Evolutionary conservation across 306 rosid genomes (phyloP), one percentile per base, ranked within the genome.

Genomic region (Vachellia pachyceras): DNA sequence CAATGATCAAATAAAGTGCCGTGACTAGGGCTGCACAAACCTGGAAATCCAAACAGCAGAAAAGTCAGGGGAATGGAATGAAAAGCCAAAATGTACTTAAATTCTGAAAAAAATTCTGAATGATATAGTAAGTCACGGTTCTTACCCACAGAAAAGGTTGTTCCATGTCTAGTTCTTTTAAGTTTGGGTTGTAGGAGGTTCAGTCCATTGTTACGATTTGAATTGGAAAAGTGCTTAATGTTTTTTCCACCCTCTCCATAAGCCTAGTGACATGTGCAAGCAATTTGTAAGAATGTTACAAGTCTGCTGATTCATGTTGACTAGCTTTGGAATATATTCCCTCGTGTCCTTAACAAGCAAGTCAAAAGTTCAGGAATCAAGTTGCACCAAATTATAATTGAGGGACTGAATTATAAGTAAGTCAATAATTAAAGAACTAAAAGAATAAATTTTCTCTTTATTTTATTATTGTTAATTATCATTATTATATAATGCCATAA

Each of bases 181-280:
- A 86, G 73, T 75, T 89, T 89, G 64, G 95, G 92, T 82, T 92
- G 85, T 50, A 92, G 84, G 49, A 85, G 64, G 22, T 77, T 57
- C 94, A 92, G 85, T 74, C 90, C 97, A 82, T 88, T 89, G 63
- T 70, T 80, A 72, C 90, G 86, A 82, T 90, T 92, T 10, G 92
- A 88, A 78, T 92, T 89, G 42, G 89, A 82, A 85, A 92, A 92
- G 69, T 83, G 86, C 83, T 83, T 83, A 79, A 83, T 68, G 73
- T 42, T 25, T 72, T 92, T 47, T 83, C 86, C 39, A 79, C 86
- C 80, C 83, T 83, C 6, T 79, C 86, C 80, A 83, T 79, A 47
- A 83, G 86, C 73, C 41, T 83, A 20, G 83, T 45, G 49, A 79
- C 61, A 83, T 83, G 77, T 76, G 50, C 50, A 90, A 80, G 50